Percentiles rank a stretch among this genome's conserved stretches.
Conservation (phyloP, 208 protist genomes). For the Angomonas desouzai region DNA sequence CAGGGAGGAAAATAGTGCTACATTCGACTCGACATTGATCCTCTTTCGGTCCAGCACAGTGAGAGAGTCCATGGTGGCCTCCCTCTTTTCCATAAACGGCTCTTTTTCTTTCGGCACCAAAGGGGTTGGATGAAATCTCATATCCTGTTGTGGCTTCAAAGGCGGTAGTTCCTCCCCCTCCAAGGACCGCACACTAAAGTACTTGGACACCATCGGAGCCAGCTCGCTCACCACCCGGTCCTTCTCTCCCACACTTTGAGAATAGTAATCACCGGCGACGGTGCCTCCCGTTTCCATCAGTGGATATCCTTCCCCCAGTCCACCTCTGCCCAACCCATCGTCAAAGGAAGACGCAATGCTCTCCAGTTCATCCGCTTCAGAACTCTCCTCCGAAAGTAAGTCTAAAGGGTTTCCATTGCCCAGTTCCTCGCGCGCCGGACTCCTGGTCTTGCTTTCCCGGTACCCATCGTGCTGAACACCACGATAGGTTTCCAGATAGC, state of each 20-base stretch:
- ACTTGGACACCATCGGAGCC: slow-evolving; percentile 2
- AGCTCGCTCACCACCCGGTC: too few species aligned
- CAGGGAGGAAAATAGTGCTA: neutral
- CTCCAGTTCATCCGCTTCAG: slow-evolving; percentile 9
- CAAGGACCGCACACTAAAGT: neutral
- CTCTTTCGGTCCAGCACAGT: neutral
- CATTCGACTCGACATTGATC: neutral
- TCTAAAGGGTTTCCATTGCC: slow-evolving; percentile 1
- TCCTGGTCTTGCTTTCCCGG: neutral
- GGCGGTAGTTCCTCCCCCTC: neutral
- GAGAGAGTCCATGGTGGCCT: neutral
- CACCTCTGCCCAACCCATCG: neutral
- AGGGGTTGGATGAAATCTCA: neutral
- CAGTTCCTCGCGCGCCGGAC: neutral
- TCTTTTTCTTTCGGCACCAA: neutral
- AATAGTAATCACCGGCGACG: neutral
- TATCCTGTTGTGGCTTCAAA: neutral
- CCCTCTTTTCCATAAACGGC: neutral
- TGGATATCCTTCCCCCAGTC: neutral
- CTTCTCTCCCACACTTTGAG: neutral
- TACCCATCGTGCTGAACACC: neutral
- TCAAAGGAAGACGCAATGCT: slow-evolving; percentile 8
- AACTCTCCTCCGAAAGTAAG: neutral
- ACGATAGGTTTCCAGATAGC: neutral
- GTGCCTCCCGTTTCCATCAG: neutral